phyloP scores from a whole-genome alignment of 2,329 filamentous ascomycete genomes.

The Blumeria hordei region DNA sequence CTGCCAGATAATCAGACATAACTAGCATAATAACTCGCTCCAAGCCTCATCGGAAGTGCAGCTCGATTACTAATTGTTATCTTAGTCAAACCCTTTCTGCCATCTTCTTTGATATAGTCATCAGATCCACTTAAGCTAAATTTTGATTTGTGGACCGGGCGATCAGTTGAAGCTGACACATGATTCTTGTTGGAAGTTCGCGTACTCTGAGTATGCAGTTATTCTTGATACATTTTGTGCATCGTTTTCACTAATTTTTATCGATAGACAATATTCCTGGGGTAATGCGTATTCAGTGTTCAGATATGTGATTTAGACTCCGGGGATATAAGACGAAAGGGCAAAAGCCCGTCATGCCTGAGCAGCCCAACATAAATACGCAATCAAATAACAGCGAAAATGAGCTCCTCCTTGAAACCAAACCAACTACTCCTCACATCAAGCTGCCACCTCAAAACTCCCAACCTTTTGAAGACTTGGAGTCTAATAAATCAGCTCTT shows the following conservation, averaged over 20 bases:
- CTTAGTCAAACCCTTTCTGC: too few species aligned
- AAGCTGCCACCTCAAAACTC: constrained; percentile 29
- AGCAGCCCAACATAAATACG: constrained; percentile 7
- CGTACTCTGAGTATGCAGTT: not conserved
- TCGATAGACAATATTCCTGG: not conserved
- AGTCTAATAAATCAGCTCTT: not conserved
- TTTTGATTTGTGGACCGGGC: too few species aligned
- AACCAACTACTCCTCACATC: constrained; percentile 39
- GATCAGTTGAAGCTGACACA: too few species aligned
- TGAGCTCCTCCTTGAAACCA: constrained; percentile 20
- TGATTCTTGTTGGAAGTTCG: too few species aligned
- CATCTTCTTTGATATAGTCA: too few species aligned
- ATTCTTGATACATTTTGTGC: not conserved
- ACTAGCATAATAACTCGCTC: too few species aligned
- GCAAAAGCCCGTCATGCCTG: constrained; percentile 10
- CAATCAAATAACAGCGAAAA: constrained; percentile 7
- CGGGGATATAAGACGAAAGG: not conserved
- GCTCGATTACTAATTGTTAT: too few species aligned
- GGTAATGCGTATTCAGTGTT: not conserved
- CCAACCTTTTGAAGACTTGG: constrained; percentile 13
- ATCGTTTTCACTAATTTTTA: not conserved
- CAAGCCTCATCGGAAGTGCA: too few species aligned
- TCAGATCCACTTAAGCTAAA: too few species aligned
- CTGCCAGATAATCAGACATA: too few species aligned
- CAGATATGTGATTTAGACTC: too few species aligned